These are phyloP conservation scores for Populus davidiana DNA, from an alignment of 345 rosid species.

Conservation along the genomic window DNA sequence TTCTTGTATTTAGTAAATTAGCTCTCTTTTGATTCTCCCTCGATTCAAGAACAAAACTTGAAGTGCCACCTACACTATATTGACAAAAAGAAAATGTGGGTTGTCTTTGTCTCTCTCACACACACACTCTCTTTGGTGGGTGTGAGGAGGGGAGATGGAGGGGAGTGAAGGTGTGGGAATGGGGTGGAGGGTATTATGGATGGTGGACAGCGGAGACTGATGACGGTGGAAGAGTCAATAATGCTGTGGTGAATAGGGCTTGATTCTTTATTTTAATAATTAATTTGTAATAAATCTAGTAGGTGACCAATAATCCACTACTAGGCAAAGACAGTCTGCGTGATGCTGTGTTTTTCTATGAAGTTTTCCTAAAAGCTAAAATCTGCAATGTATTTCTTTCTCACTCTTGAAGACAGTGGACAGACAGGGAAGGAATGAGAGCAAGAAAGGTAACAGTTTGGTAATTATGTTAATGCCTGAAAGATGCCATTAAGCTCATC, in stretches of 20 bases:
- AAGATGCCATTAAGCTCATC: too few species aligned
- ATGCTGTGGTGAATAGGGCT: background rate
- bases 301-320: conserved; percentile 20
- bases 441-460: background rate
- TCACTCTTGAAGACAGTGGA: background rate
- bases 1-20: background rate
- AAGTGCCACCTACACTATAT: background rate
- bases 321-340: conserved; percentile 31
- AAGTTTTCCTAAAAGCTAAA: background rate
- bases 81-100: background rate
- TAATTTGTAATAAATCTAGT: background rate
- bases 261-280: background rate
- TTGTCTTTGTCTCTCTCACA: background rate
- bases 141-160: background rate
- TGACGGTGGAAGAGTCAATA: conserved; percentile 12
- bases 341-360: background rate
- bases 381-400: background rate
- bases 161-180: too few species aligned
- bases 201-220: background rate
- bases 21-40: background rate
- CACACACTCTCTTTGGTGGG: background rate
- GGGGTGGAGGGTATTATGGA: background rate
- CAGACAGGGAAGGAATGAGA: background rate
- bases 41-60: background rate
- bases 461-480: background rate